Percentiles rank a stretch among this genome's conserved stretches.
Evolutionary conservation across 208 protist genomes (phyloP).

Genomic region (Trypanosoma boissoni): DNA sequence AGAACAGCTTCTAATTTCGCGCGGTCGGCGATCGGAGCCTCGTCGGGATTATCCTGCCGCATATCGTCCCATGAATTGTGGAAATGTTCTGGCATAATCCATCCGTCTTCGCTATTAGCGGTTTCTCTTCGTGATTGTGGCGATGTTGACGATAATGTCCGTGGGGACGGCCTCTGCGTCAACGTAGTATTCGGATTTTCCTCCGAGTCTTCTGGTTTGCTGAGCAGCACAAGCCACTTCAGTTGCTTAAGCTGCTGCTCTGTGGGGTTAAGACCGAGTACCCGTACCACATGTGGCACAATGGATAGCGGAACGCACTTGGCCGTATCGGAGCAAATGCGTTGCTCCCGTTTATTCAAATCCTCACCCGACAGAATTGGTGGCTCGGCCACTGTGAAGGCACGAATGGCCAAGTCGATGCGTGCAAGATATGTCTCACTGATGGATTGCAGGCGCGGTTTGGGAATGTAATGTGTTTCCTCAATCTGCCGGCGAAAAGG

Average conservation of each 20-base stretch:
- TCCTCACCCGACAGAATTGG: neutral
- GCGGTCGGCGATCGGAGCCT: slow-evolving; percentile 19
- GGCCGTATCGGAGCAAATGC: slow-evolving; percentile 13
- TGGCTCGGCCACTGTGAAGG: slow-evolving; percentile 18
- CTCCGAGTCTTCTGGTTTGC: neutral
- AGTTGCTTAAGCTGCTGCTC: slow-evolving; percentile 39
- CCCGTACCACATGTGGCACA: slow-evolving; percentile 43
- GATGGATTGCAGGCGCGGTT: slow-evolving; percentile 11
- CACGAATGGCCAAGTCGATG: slow-evolving; percentile 21
- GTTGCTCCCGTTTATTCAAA: neutral
- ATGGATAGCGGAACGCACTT: slow-evolving; percentile 7
- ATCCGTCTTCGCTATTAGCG: neutral
- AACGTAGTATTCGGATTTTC: neutral
- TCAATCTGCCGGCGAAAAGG: slow-evolving; percentile 39
- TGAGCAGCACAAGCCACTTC: neutral
- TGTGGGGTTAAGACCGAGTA: slow-evolving; percentile 42
- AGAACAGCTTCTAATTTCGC: slow-evolving; percentile 26
- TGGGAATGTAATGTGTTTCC: slow-evolving; percentile 44
- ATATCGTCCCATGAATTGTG: too few species aligned
- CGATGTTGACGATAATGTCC: neutral
- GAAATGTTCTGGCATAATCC: neutral
- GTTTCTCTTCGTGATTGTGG: neutral
- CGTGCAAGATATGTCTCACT: slow-evolving; percentile 5
- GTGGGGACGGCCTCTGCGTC: neutral
- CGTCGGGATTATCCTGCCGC: too few species aligned